Conservation (phyloP, 805 yeast genomes). For the Monosporozyma aerobia region DNA sequence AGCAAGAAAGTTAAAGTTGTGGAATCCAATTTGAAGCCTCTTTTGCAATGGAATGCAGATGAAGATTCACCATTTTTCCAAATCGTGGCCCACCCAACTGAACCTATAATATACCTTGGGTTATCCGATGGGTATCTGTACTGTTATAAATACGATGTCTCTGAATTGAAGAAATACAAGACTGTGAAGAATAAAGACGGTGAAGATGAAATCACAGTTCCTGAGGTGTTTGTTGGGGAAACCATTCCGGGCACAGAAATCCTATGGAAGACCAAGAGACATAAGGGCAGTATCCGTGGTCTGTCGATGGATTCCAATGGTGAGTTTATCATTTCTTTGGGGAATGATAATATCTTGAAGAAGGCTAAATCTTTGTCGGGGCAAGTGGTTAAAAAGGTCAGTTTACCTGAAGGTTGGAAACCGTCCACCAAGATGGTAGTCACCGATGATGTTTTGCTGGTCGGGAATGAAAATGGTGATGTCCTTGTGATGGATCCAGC, state of each 20-base stretch:
- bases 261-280: constrained; percentile 81
- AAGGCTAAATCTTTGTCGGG: constrained; percentile 67
- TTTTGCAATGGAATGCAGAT: constrained; percentile 1
- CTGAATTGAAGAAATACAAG: background rate
- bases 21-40: constrained; percentile 19
- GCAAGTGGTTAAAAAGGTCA: constrained; percentile 51
- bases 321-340: constrained; percentile 55
- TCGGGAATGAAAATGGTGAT: constrained; percentile 62
- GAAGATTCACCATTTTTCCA: constrained; percentile 51
- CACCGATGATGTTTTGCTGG: constrained; percentile 37
- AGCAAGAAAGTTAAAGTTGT: constrained; percentile 14
- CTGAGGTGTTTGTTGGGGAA: constrained; percentile 3
- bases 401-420: constrained; percentile 6
- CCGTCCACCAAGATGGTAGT: constrained; percentile 30
- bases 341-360: constrained; percentile 73
- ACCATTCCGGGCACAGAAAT: constrained; percentile 25
- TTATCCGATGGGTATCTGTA: constrained; percentile 74
- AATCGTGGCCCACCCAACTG: constrained; percentile 67
- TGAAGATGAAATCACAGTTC: constrained; percentile 1
- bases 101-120: constrained; percentile 58
- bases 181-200: background rate
- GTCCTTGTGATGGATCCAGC: constrained; percentile 55
- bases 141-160: constrained; percentile 45
- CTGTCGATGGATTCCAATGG: constrained; percentile 47
- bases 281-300: constrained; percentile 79